Evolutionary conservation across 371 early-diverging fungal genomes (phyloP), one percentile per base, ranked within the genome.

Genomic region (Mortierella sp.): DNA sequence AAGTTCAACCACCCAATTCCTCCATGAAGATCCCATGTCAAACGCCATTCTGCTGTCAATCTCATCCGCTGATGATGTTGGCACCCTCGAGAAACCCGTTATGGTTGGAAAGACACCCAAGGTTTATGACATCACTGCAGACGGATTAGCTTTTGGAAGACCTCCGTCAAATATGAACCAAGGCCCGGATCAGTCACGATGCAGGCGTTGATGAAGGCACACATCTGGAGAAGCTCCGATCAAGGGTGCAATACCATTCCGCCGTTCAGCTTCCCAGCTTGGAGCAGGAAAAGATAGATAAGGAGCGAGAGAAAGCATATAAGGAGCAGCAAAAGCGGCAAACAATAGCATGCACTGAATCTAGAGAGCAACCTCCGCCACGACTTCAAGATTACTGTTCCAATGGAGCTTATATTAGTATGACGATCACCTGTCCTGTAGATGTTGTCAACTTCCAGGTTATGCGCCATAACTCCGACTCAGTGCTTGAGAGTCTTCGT

Each of bases 201-300:
- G 33, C 33, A 33, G 33, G 33, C 33, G 33, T 33, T 33, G 3
- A 66, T 22, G n/a, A 5, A 33, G 33, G 33, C 33, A 33, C 33
- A 33, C 5, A 33, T 33, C 33, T 5, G 33, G 33, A 5, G 47
- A 47, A n/a, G 40, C 13, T 65, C 65, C 33, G 58, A 28, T 32
- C 68, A 45, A 33, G 68, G 38, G 2, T 60, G 48, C 21, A 40
- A 66, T 47, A 33, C 61, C 24, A 40, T 72, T 52, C 74, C 69
- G 58, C 74, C 74, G 50, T 74, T 74, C 65, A 65, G 68, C 60
- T 65, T 74, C 65, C 74, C 74, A 22, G 58, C 64, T 22, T 69
- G 55, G 72, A 72, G 22, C 66, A 65, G 21, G 63, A 63, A 52
- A 55, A 58, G 64, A 19, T 50, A 45, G 19, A 55, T 24, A 24